These are phyloP conservation scores for Aspergillus pseudoglaucus DNA, from an alignment of 2,329 filamentous ascomycete species.

Conservation along the genomic window DNA sequence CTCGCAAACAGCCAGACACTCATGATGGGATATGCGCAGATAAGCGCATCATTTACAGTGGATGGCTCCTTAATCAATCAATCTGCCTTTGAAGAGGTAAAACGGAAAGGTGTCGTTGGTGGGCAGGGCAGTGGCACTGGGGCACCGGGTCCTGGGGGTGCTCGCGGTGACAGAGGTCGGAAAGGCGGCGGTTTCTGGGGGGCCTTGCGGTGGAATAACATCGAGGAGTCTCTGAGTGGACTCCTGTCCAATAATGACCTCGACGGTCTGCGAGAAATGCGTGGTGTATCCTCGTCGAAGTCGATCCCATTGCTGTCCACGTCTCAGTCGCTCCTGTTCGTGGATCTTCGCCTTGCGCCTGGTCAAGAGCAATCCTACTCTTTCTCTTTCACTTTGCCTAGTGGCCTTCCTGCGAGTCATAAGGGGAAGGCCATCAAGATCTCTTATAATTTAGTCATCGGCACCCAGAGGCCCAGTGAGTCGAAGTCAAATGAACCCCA, in stretches of 20 bases:
- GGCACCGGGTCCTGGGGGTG: conserved; percentile 51
- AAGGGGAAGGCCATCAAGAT: conserved; percentile 92
- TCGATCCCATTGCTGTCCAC: conserved; percentile 89
- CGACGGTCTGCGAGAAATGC: conserved; percentile 93
- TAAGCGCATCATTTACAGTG: conserved; percentile 84
- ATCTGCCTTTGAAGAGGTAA: conserved; percentile 88
- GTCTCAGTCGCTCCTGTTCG: conserved; percentile 91
- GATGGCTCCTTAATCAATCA: conserved; percentile 89
- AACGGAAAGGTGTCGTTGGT: conserved; percentile 83
- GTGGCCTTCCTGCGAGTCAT: conserved; percentile 83
- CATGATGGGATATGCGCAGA: conserved; percentile 97
- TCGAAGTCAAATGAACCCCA: conserved; percentile 60
- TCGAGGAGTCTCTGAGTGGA: conserved; percentile 82
- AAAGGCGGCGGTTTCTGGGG: conserved; percentile 76
- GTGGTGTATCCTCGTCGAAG: conserved; percentile 75
- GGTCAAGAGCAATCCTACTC: conserved; percentile 84
- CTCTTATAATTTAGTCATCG: conserved; percentile 81
- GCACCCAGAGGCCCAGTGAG: conserved; percentile 78
- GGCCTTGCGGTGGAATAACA: conserved; percentile 77
- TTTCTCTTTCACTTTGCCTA: conserved; percentile 79
- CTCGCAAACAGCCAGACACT: conserved; percentile 55
- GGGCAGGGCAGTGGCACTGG: conserved; percentile 76
- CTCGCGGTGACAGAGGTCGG: conserved; percentile 30
- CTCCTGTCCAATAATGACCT: conserved; percentile 79
- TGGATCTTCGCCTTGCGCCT: conserved; percentile 78